Evolutionary conservation across 352 stramenopile genomes (phyloP), one percentile per base, ranked within the genome.

Genomic region (Pythium guiyangense): DNA sequence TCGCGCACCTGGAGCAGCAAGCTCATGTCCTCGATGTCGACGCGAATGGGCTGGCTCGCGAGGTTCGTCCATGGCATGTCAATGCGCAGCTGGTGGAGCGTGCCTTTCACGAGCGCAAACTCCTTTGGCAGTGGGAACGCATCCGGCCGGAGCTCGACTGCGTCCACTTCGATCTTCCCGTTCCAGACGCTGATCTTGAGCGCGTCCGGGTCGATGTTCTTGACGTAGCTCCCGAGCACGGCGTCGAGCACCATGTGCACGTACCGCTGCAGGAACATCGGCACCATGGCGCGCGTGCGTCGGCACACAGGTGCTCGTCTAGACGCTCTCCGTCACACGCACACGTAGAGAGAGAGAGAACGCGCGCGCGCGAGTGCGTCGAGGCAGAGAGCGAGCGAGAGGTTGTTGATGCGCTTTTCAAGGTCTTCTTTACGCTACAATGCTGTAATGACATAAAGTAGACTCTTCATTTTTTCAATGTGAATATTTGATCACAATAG

Each of bases 141-240:
- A 37, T 89, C 80, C 2, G 82, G 81, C 62, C 86, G 77, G 29
- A 91, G 66, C 74, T 94, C 84, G 35, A 94, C 76, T 11, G 82
- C 70, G 45, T 91, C 81, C 44, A 94, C 71, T 70, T 92, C 79
- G 60, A 94, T 86, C 73, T 90, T 82, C 46, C 84, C 84, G 55
- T 86, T 91, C 84, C 84, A 94, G 12, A 94, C 76, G 64, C 77
- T 89, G 70, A 94, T 90, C 69, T 88, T 79, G 42, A 94, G 69
- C 49, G 81, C 73, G 52, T 87, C 77, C n/a, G 84, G 79, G 62
- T 94, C 84, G 59, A 92, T 89, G 71, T 94, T 88, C 71, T 92
- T 92, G 17, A 94, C 79, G 60, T 94, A 94, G 59, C 68, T 84
- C 40, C 84, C 84, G 49, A 94, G 77, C 54, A 94, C 75, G 14